These are phyloP conservation scores for Orbilia blumenaviensis DNA, from an alignment of 2,329 filamentous ascomycete species.

Conservation along the genomic window DNA sequence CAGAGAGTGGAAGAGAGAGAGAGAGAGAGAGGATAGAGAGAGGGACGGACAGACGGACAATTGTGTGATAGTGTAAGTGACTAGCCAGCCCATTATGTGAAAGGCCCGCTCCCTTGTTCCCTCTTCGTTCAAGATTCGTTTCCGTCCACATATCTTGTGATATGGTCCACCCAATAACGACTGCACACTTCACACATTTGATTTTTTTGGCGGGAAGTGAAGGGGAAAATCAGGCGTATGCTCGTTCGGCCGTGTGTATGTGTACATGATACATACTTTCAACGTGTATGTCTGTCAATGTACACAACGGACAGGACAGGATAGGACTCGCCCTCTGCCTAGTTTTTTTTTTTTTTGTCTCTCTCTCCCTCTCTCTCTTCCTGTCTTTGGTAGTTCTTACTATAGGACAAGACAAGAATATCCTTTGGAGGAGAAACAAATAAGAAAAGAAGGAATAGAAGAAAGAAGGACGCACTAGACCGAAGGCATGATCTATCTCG, in stretches of 20 bases:
- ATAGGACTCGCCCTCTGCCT: constrained; percentile 14
- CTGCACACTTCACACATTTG: constrained; percentile 28
- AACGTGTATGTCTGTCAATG: constrained; percentile 10
- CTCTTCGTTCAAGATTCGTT: not conserved
- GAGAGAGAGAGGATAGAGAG: not conserved
- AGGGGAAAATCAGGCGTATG: not conserved
- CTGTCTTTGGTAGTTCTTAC: too few relatives aligned
- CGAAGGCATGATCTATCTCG: not conserved
- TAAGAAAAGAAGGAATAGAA: too few relatives aligned
- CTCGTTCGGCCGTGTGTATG: not conserved
- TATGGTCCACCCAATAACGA: constrained; percentile 25
- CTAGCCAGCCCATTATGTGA: constrained; percentile 22
- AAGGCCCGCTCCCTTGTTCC: constrained; percentile 19
- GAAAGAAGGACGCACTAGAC: not conserved
- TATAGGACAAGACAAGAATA: not conserved
- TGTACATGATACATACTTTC: constrained; percentile 9
- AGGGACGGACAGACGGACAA: not conserved
- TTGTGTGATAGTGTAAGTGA: constrained; percentile 18
- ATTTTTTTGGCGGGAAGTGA: not conserved
- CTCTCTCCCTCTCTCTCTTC: not conserved
- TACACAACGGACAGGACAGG: too few relatives aligned
- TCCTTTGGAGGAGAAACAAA: not conserved
- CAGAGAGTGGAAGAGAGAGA: too few relatives aligned
- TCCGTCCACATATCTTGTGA: constrained; percentile 4
- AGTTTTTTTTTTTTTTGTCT: not conserved